Evolutionary conservation across 495 filamentous ascomycete genomes (phyloP), one percentile per base, ranked within the genome.

Genomic region (Xylaria longipes): DNA sequence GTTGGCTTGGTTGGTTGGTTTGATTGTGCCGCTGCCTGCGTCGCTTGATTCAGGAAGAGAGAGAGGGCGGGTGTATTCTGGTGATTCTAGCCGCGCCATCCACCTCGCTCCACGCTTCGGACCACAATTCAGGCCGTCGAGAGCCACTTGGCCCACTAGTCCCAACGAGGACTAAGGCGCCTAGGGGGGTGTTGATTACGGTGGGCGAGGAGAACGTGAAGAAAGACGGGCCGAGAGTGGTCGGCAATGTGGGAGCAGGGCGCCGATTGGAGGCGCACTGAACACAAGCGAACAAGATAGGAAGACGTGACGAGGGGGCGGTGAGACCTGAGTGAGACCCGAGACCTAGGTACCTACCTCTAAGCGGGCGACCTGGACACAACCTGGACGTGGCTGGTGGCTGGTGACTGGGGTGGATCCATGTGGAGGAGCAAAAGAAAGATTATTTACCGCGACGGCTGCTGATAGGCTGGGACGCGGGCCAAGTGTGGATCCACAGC

Each of bases 31-130:
- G 41, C 15, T 31, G 62, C 45, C 43, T 52, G 25, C 12, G 65
- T 48, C 29, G 63, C 45, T 50, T 67, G 68, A 70, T 37, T 70
- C 56, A 70, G 57, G 41, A 63, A 33, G 27, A 56, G 41, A 63
- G 58, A 22, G 68, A 64, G 45, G 68, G 68, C 22, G 65, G 29
- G 14, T 20, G 27, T 31, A 15, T 56, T 54, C 14, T 54, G 54
- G 31, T 29, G 54, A 45, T 43, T 57, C 52, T 56, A 22, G 48
- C 25, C 50, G 52, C n/a, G 33, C 9, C 22, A 60, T 25, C 41
- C 20, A 62, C 56, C 43, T 65, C 31, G 29, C 45, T 45, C 39
- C 62, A 39, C 29, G 31, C 57, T 37, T 60, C 33, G 58, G 31
- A 17, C 54, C 33, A 60, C 7, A 22, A 22, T 25, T 29, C 63